Evolutionary conservation across 2,329 filamentous ascomycete species (phyloP).

Genomic region (Xylariaceae sp.): DNA sequence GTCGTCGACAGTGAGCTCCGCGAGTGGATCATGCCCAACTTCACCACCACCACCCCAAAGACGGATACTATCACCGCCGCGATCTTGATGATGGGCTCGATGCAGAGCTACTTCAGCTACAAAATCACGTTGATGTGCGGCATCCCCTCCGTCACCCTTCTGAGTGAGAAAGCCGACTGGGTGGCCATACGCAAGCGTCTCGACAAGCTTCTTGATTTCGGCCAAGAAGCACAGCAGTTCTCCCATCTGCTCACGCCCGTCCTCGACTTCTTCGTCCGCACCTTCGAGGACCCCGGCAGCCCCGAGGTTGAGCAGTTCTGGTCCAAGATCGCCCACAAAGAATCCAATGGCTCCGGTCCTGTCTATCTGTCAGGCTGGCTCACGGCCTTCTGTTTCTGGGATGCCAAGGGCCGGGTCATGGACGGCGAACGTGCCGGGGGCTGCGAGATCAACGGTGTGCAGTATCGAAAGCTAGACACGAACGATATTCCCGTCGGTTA

Average conservation of each 20-base stretch:
- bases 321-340: conserved; percentile 9
- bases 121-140: conserved; percentile 34
- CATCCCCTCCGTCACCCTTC: conserved; percentile 46
- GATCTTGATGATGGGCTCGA: conserved; percentile 45
- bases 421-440: neutral
- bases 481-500: conserved; percentile 3
- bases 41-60: conserved; percentile 45
- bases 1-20: conserved; percentile 37
- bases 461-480: neutral
- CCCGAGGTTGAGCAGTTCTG: conserved; percentile 34
- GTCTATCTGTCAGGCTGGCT: conserved; percentile 8
- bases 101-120: conserved; percentile 46
- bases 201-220: conserved; percentile 34
- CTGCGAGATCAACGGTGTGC: neutral
- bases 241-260: conserved; percentile 33
- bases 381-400: conserved; percentile 13
- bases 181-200: conserved; percentile 28
- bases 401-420: neutral
- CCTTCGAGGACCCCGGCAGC: conserved; percentile 30
- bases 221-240: conserved; percentile 32
- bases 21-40: conserved; percentile 46
- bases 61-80: conserved; percentile 38
- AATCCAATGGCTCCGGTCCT: neutral
- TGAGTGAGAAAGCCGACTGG: conserved; percentile 44
- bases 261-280: conserved; percentile 33